These are phyloP conservation scores for Ilyonectria robusta DNA, from an alignment of 2,329 filamentous ascomycete genomes.

Conservation along the genomic window DNA sequence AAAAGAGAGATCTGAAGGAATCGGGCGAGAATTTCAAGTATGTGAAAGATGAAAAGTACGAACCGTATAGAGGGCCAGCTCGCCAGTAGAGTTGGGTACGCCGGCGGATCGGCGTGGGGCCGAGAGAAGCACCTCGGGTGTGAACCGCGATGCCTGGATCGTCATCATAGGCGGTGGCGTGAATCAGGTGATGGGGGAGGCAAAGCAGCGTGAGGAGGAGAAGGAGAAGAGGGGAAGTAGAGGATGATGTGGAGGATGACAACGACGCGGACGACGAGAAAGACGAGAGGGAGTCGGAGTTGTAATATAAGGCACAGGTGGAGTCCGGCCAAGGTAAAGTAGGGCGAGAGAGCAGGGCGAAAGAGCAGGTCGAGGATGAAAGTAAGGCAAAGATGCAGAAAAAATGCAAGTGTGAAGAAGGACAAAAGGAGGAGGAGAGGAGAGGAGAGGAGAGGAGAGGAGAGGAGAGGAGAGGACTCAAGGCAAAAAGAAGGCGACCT, in stretches of 20 bases:
- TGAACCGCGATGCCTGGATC: constrained; percentile 78
- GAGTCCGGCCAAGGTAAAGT: background rate
- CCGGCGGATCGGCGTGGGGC: constrained; percentile 81
- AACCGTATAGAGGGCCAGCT: constrained; percentile 75
- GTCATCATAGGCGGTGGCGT: constrained; percentile 69
- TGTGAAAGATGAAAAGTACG: constrained; percentile 42
- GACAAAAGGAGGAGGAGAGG: background rate
- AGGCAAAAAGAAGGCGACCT: background rate
- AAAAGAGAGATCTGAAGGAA: too few relatives aligned
- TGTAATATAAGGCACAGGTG: background rate
- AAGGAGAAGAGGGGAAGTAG: background rate
- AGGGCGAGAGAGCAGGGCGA: background rate
- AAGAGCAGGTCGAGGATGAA: constrained; percentile 1
- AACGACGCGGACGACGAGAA: background rate
- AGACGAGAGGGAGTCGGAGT: background rate
- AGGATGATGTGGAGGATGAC: background rate
- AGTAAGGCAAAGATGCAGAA: background rate
- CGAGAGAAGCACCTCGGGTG: constrained; percentile 82
- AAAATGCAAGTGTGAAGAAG: background rate
- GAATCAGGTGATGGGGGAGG: constrained; percentile 11
- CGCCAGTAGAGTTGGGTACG: constrained; percentile 77
- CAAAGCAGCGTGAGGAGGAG: background rate
- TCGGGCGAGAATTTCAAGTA: constrained; percentile 31
- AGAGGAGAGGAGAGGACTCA: background rate
- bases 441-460: background rate